Conservation (phyloP, 345 rosid species). For the Excoecaria agallocha region DNA sequence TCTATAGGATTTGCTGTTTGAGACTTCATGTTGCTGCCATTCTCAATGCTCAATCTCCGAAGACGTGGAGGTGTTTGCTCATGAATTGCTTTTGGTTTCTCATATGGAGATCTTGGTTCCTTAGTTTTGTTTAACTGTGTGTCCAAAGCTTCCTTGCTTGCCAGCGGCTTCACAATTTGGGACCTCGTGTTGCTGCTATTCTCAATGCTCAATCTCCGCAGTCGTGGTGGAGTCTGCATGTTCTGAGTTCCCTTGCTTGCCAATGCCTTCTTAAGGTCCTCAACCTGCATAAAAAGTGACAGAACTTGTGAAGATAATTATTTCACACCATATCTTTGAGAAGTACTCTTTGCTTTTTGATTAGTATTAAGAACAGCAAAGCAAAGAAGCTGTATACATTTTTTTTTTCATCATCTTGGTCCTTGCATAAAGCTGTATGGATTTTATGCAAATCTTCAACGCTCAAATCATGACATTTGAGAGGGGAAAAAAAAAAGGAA, state of each 20-base stretch:
- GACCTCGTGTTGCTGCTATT: background rate
- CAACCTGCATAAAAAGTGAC: slow-evolving; percentile 48
- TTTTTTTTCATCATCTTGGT: background rate
- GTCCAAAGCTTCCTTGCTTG: slow-evolving; percentile 45
- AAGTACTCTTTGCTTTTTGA: background rate
- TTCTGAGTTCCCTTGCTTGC: slow-evolving; percentile 50
- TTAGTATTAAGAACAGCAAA: background rate
- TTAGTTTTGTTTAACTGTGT: slow-evolving; percentile 32
- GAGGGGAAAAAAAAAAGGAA: too few species aligned
- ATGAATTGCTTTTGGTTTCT: slow-evolving; percentile 30
- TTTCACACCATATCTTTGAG: background rate
- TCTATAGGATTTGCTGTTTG: slow-evolving; percentile 36
- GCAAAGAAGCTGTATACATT: background rate
- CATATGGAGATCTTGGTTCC: slow-evolving; percentile 44
- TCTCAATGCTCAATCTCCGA: slow-evolving; percentile 66
- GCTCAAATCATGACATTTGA: background rate
- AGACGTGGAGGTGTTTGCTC: slow-evolving; percentile 72
- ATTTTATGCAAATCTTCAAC: background rate
- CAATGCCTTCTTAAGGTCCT: slow-evolving; percentile 75
- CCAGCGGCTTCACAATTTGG: background rate
- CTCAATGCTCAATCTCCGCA: slow-evolving; percentile 1
- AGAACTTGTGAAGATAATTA: background rate
- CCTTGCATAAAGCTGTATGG: background rate
- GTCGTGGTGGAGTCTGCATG: slow-evolving; percentile 37
- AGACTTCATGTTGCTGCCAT: slow-evolving; percentile 44